Evolutionary conservation across 75 land plant species (phyloP), one percentile per base, ranked within the genome.

Genomic region (Adiantum capillusveneris): DNA sequence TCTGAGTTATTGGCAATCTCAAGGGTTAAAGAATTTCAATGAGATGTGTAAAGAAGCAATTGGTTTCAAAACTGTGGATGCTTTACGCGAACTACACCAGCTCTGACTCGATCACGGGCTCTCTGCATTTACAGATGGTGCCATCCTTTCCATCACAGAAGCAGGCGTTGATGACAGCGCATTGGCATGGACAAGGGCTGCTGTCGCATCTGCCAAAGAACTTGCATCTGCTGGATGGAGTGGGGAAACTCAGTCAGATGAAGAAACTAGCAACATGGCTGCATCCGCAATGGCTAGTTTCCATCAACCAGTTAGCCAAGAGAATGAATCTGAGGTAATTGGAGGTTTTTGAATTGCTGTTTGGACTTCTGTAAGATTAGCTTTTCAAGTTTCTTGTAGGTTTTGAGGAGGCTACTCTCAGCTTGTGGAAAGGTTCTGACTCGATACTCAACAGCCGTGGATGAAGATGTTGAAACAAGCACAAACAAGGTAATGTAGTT

Each of bases 121-220:
- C 37, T 34, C 3, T 34, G 37, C 45, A 53, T 41, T n/a, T 66
- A 57, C 64, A 68, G 70, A 58, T 49, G 63, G 64, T 36, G 63
- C 66, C 2, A 29, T 71, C n/a, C 56, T 71, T 59, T 46, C 74
- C 19, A 20, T 65, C 18, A 65, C 56, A 21, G 22, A 50, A 50
- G 29, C 26, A 25, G 74, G 74, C 19, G 74, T 65, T 20, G 68
- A 71, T 57, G 69, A 71, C 25, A 65, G 61, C 51, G 69, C 57
- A 28, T 5, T 71, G 18, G 74, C 74, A 9, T 71, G 74, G 74
- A 65, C 74, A 25, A 53, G 74, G 56, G 74, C 74, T 29, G 68
- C 74, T 2, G 53, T 65, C 11, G 74, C 74, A 37, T 57, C 68
- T 16, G 17, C 25, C 11, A 31, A 65, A 31, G 74, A 71, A 31